Evolutionary conservation across 1,139 yeast species (phyloP).

Genomic region (Williopsis jadinii): DNA sequence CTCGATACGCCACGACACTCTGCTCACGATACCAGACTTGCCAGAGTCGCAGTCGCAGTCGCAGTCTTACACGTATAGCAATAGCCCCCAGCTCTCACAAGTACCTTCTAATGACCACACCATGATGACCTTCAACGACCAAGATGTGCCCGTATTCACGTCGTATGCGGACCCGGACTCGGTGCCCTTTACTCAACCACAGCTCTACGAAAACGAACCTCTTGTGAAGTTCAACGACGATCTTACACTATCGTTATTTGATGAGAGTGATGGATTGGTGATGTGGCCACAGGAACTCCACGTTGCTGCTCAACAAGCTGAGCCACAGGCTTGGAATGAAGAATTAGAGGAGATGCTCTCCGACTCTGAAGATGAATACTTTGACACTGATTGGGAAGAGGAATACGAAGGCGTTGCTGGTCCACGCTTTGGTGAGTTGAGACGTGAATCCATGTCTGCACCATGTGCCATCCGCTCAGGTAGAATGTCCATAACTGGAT

Average conservation of each 20-base stretch:
- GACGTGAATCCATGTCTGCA: conserved; percentile 2
- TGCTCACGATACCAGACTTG: conserved; percentile 3
- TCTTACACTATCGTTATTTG: conserved; percentile 9
- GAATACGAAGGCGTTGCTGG: conserved; percentile 1
- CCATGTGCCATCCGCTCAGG: background rate
- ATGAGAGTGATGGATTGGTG: conserved; percentile 2
- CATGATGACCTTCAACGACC: background rate
- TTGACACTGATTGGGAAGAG: conserved; percentile 3
- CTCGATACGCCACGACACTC: background rate
- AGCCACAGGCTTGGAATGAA: conserved; percentile 1
- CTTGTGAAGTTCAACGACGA: conserved; percentile 22
- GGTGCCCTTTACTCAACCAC: conserved; percentile 2
- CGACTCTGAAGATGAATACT: conserved; percentile 3
- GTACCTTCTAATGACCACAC: conserved; percentile 1
- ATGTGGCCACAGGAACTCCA: conserved; percentile 1
- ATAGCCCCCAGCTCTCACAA: background rate
- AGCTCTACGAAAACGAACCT: conserved; percentile 1
- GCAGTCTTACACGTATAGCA: conserved; percentile 1
- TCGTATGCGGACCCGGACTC: conserved; percentile 2
- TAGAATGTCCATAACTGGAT: background rate
- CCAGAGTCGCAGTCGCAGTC: conserved; percentile 1
- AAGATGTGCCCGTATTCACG: conserved; percentile 1
- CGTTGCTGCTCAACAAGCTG: background rate
- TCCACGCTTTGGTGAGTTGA: conserved; percentile 1
- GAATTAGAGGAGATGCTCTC: conserved; percentile 2